Evolutionary conservation across 257 asterid genomes (phyloP).

Genomic region (Mentha longifolia): DNA sequence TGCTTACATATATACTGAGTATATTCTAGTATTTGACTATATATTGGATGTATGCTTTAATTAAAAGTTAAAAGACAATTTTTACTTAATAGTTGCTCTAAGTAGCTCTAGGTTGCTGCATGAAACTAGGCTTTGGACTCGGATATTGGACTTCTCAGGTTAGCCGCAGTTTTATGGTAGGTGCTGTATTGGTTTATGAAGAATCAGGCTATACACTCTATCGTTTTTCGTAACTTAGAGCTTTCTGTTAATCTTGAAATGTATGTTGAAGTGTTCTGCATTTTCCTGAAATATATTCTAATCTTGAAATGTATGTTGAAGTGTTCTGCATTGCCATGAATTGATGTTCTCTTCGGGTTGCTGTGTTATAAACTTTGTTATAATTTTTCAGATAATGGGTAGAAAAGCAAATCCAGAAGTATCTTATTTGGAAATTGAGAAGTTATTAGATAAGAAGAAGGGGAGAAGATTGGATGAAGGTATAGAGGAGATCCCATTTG

Average conservation of each 20-base stretch:
- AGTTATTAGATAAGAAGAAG: constrained; percentile 59
- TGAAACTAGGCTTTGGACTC: constrained; percentile 11
- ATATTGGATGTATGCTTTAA: neutral
- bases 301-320: constrained; percentile 1
- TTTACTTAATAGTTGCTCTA: neutral
- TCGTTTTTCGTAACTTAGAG: neutral
- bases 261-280: constrained; percentile 13
- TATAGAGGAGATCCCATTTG: constrained; percentile 69
- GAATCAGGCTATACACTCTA: neutral
- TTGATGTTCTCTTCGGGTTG: constrained; percentile 5
- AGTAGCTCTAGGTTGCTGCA: constrained; percentile 1
- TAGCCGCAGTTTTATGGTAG: neutral
- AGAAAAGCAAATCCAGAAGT: constrained; percentile 76
- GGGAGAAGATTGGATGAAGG: constrained; percentile 47
- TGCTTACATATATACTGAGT: neutral
- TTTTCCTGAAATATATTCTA: constrained; percentile 13
- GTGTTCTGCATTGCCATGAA: constrained; percentile 20
- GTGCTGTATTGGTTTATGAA: neutral
- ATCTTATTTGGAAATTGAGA: constrained; percentile 80
- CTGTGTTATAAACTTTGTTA: constrained; percentile 31
- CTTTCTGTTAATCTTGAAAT: constrained; percentile 1
- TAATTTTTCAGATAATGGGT: constrained; percentile 70
- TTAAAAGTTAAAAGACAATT: neutral
- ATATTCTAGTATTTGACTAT: neutral
- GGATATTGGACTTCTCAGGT: neutral